Evolutionary conservation across 257 asterid species (phyloP), one percentile per base, ranked within the genome.

Genomic region (Misopates orontium): DNA sequence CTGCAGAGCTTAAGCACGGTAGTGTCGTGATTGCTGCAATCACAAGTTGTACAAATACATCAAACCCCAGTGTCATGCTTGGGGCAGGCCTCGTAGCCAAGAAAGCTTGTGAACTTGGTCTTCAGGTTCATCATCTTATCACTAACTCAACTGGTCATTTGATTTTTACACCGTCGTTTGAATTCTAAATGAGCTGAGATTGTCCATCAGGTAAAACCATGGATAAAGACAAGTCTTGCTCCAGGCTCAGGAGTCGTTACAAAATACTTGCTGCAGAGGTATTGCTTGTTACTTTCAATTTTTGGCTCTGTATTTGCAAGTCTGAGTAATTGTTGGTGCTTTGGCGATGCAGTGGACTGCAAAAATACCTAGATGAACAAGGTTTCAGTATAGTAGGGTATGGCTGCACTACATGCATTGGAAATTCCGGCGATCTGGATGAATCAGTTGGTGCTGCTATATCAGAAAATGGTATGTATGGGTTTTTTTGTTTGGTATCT

Each of bases 141-240:
- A 15, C 19, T 22, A 48, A 56, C 25, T 45, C 24, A 32, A 18
- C 59, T 51, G 40, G 22, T 55, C 6, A 56, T 73, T 32, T 72
- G 24, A 8, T 57, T 65, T n/a, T 70, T 52, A 41, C 23, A 31
- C 44, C 69, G n/a, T n/a, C 23, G 36, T 62, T 44, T 67, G 10
- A 18, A 47, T 64, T 54, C 72, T 67, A 50, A 56, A 64, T 63
- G 70, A 60, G 77, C 45, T 19, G 5, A 17, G 63, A 53, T 62
- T 49, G 49, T 65, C 21, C 70, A 48, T 68, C 82, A 92, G 97
- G 98, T 92, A 45, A 92, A 92, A 79, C 98, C 97, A 74, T 92
- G 98, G 98, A 69, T 92, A n/a, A 89, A 92, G 81, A 92, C 98
- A 68, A 89, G 98, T 40, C 98, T 92, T 73, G 97, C 96, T 68